Base-by-base conservation (phyloP, 495 filamentous ascomycete genomes). In the Neurospora hispaniola region DNA sequence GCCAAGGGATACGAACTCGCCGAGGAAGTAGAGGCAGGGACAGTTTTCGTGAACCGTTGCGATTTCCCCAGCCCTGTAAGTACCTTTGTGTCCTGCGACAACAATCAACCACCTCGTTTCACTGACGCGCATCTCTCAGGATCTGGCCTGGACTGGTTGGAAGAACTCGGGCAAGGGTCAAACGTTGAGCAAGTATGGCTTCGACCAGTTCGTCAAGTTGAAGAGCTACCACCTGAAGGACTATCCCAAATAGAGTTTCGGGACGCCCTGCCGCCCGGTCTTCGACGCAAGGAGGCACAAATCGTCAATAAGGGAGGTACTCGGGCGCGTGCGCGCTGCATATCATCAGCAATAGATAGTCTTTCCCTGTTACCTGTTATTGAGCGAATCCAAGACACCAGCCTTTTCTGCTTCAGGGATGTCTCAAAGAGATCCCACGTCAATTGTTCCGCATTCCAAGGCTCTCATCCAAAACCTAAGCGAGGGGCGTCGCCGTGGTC, bases 131-230 rank as follows among this genome's bases (percentile, higher is more conserved):
- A 74, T 48, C 73, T 70, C 70, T 44, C 70, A 96, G 91, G 96
- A 99, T 81, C 91, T 99, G 69, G 96, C 96, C 14, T 99, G 96
- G 96, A 94, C 93, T 2, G 96, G 96, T 6, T 98, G 94, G 95
- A 99, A 99, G 85, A 91, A 94, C 76, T 97, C 93, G 35, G 96
- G 96, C 59, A 91, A 93, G 79, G 96, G 96, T 39, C 90, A 91
- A 70, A 98, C 94, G 1, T 81, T 99, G 79, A 96, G 94, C 80
- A 92, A 84, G 75, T 95, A 93, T 72, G 96, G 93, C 7, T 99
- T 94, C 77, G 96, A 97, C 73, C 94, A 96, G 77, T 98, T 98
- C 77, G 90, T 94, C 72, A 97, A 95, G 86, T 83, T 97, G 77
- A 98, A 98, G 89, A 98, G 93, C 84, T 96, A 90, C 81, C 96